Evolutionary conservation across 2,329 filamentous ascomycete genomes (phyloP), one percentile per base, ranked within the genome.

Genomic region (Phyllosticta paracitricarpa): DNA sequence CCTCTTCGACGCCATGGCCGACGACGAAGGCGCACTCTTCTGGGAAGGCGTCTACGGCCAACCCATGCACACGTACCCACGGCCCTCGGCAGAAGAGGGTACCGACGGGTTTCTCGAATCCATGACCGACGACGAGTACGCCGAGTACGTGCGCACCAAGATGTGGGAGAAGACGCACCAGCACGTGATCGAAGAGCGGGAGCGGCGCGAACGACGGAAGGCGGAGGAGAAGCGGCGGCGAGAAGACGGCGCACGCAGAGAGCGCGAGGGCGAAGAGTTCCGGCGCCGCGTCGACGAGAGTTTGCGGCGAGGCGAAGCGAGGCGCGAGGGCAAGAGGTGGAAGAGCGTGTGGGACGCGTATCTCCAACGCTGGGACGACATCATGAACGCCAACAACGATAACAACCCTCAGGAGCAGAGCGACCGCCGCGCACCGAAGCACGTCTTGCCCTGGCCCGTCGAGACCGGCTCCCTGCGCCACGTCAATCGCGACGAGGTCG

Each of bases 1-100:
- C 0, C 85, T 99, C 4, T 97, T 97, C 76, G 94, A 99, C 73
- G 94, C 94, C 33, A 87, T 99, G 75, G 93, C 91, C 48, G 94
- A 99, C 74, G 93, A 97, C 71, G 94, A 99, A 76, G 94, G 93
- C 55, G 94, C 94, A 1, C 84, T 86, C 7, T 99, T 94, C 77
- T 99, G 94, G 94, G 88, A 97, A 73, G 84, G 85, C 17, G 89
- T 99, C n/a, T 99, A 97, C 75, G 92, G 91, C 0, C 93, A 97
- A 72, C 93, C 94, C 0, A 88, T 97, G 57, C 91, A 97, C 74
- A 83, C 85, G 6, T 97, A 95, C 71, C 72, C 83, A 0, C 79
- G 82, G 40, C 76, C 65, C 57, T 76, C 67, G 51, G 83, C 82
- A 17, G 78, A 81, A 62, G 28, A 30, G 12, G 40, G 12, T n/a